Percentiles rank a stretch among this genome's conserved stretches.
Conservation (phyloP, 2,329 filamentous ascomycete genomes). For the Cladosporium oxysporum region DNA sequence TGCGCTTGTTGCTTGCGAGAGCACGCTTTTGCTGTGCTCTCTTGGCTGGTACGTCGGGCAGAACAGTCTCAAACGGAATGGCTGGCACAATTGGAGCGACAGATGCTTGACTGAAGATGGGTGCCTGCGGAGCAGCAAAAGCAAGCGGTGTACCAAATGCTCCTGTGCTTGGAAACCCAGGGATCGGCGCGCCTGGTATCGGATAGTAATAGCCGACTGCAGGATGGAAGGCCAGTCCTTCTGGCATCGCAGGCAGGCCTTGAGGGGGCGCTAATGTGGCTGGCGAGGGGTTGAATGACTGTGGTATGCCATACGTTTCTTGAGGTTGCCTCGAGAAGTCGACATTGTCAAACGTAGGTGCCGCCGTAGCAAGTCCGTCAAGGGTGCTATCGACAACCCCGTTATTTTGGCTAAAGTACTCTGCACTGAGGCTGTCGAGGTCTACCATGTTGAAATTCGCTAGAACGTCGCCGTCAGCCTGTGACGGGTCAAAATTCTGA, state of each 20-base stretch:
- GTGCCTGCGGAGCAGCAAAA: background rate
- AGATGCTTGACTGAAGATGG: background rate
- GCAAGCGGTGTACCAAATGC: background rate
- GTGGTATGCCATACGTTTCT: background rate
- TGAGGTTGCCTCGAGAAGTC: background rate
- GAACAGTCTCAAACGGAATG: background rate
- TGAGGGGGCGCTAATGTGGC: background rate
- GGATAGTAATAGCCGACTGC: slow-evolving; percentile 3
- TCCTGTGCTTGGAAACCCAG: background rate
- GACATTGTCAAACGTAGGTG: background rate
- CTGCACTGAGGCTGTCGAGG: background rate
- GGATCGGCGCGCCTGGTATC: background rate
- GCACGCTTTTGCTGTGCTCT: background rate
- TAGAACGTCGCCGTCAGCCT: background rate
- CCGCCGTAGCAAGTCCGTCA: background rate
- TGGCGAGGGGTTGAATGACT: slow-evolving; percentile 2
- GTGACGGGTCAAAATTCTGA: background rate
- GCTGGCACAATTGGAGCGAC: background rate
- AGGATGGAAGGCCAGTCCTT: background rate
- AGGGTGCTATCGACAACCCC: background rate
- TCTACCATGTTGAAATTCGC: background rate
- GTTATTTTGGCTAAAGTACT: background rate
- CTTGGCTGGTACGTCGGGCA: background rate
- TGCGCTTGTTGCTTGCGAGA: slow-evolving; percentile 3
- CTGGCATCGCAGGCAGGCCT: background rate